A percentile compares a stretch with the other conserved stretches of the same genome.
Evolutionary conservation across 1,284 basidiomycete genomes (phyloP).

Genomic region (Ceratobasidium papillatum): DNA sequence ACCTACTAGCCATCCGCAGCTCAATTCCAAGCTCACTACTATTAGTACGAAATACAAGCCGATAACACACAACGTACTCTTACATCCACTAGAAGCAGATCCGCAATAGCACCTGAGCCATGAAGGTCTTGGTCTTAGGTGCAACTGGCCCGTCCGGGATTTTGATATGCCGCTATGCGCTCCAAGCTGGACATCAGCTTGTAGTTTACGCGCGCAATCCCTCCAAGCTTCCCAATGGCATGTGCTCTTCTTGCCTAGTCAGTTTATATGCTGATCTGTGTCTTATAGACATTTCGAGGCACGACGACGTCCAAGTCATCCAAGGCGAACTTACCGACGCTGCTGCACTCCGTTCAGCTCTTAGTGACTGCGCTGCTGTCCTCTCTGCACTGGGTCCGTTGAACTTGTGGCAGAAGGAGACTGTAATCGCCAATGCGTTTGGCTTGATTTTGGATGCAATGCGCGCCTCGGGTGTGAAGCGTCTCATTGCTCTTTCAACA

Average conservation of each 20-base stretch:
- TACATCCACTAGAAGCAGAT: no score
- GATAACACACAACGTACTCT: no score
- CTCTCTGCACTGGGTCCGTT: not conserved
- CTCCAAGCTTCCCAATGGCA: not conserved
- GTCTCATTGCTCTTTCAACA: not conserved
- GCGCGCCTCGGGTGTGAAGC: constrained; percentile 1
- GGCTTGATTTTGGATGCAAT: not conserved
- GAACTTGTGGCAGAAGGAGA: not conserved
- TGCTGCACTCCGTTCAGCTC: not conserved
- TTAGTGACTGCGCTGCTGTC: not conserved
- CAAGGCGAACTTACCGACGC: not conserved
- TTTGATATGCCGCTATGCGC: not conserved
- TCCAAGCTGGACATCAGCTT: not conserved
- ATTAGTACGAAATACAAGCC: no score
- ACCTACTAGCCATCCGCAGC: no score
- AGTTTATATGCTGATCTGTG: no score
- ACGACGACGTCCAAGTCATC: not conserved
- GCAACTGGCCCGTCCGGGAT: not conserved
- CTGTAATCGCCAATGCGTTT: not conserved
- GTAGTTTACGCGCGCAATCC: not conserved
- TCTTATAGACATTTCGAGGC: not conserved
- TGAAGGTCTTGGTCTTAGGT: constrained; percentile 6
- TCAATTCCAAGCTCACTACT: no score
- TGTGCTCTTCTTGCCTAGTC: no score
- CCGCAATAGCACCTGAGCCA: not conserved